Evolutionary conservation across 2,329 filamentous ascomycete genomes (phyloP), one percentile per base, ranked within the genome.

Genomic region (Exophiala phaeomuriformis): DNA sequence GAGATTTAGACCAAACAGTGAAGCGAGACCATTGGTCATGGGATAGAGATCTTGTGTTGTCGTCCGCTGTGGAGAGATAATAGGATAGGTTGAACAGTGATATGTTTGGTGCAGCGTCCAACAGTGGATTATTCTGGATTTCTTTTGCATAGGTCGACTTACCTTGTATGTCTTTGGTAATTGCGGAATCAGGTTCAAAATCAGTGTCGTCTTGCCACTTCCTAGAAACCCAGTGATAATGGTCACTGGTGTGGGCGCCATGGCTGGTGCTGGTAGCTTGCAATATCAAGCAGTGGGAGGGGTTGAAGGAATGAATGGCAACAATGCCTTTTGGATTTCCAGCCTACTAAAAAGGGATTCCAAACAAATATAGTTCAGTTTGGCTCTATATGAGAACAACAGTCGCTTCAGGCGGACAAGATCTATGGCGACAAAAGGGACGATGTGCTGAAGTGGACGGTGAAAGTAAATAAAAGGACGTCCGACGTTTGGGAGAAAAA

Each of bases 161-260:
- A 58, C 56, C 41, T 58, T 61, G 81, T 98, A 97, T 60, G 83
- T 85, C 49, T 79, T 72, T n/a, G 84, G 83, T 9, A 98, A 84
- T 74, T 98, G 93, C 0, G 90, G 90, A 61, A 97, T 80, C 8
- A 98, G 85, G 71, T 93, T 93, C 58, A 98, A 84, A 60, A 98
- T 90, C 54, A 98, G 79, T 1, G 93, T 97, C 1, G 93, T 98
- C 74, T 97, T 97, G 55, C 93, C 93, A 5, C 89, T 91, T 66
- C 93, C 93, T 10, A 97, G 81, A 72, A 97, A 98, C 68, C 93
- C 93, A 3, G 93, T 98, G 49, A 98, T 77, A 67, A 98, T 94
- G 44, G 91, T 97, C 68, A 96, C 86, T 3, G 90, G 90, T 62
- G 90, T 93, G 1, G 85, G 83, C 5, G 80, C 70, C 80, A 85